Evolutionary conservation across 768 basidiomycete species (phyloP), one percentile per base, ranked within the genome.

Genomic region (Infundibulicybe gibba): DNA sequence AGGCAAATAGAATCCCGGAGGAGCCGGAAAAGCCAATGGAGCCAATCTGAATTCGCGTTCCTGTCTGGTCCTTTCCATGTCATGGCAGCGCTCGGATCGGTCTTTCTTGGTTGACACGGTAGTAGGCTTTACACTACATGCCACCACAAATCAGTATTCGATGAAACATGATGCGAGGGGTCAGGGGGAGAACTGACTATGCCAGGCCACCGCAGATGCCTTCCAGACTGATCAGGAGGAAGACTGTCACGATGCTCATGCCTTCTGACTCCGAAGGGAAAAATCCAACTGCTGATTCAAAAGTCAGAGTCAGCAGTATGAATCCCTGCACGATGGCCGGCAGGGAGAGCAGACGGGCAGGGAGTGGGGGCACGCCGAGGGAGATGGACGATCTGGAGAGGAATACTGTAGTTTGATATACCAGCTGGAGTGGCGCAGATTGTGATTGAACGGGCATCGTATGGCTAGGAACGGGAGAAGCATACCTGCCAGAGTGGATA

Each of bases 401-500:
- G 69, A 97, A 97, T 40, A 97, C 94, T 35, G 90, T 90, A 17
- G 89, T 80, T 72, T 90, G 90, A 58, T 93, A 93, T 21, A 92
- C 81, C 33, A 93, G 79, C 83, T 90, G 14, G 15, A 34, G 17
- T 32, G 10, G 47, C 43, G 39, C 32, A 10, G 40, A 25, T 25
- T 25, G 25, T 25, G 25, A 25, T 25, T 25, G n/a, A 15, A 33
- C n/a, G 49, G 45, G 33, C n/a, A n/a, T n/a, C n/a, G n/a, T n/a
- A n/a, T 21, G 14, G 33, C 43, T n/a, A 42, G 43, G 14, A 41
- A 48, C 21, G 40, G 48, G 48, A 34, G 51, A 50, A 58, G 33
- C 74, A 19, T 51, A 86, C 89, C 83, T 92, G 90, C 90, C 93
- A 97, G 34, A 95, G 77, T 1, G 94, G 94, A 66, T 97, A 97